Evolutionary conservation across 106 monocot genomes (phyloP), one percentile per base, ranked within the genome.

Genomic region (Narthecium ossifragum): DNA sequence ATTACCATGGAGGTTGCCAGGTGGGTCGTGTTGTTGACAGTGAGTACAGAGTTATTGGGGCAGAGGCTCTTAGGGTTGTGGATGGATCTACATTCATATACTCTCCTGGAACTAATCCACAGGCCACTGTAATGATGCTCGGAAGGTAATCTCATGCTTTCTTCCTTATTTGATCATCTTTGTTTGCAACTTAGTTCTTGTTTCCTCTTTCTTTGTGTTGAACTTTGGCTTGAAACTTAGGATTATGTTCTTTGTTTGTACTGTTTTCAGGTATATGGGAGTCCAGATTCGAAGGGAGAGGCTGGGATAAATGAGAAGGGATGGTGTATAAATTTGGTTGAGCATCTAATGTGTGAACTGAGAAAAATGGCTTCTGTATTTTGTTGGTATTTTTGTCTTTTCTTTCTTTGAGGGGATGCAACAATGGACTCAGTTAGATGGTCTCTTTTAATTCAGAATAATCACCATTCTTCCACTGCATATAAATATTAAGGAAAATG

Each of bases 1-100:
- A 88, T 48, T 88, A 88, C 59, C 88, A 88, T 27, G 88, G 88
- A 0, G 88, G 88, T 0, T 88, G 82, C 67, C 75, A 83, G 24
- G 73, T 82, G 0, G 88, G 76, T 12, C 72, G 76, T 60, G 88
- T 88, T 18, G 73, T 88, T 2, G 82, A 76, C 51, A 21, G 33
- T 1, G 65, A 79, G 0, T 73, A 83, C 31, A 59, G 70, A 39
- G 79, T 82, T 2, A 25, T 79, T 18, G 79, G 79, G 2, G 70
- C 76, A 8, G 53, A 39, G 9, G 46, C 70, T 2, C 58, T 88
- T n/a, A 46, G 82, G 30, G 73, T 88, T 2, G 59, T 88, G 6
- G 88, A 88, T 17, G 70, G 88, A 2, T 79, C 88, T 8, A 69
- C 69, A 6, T 83, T 79, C 46, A 37, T 27, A 26, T 50, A 18